A percentile compares a stretch with the other conserved stretches of the same genome.
Evolutionary conservation across 805 yeast genomes (phyloP).

Genomic region (Nakazawaea anatomiae): DNA sequence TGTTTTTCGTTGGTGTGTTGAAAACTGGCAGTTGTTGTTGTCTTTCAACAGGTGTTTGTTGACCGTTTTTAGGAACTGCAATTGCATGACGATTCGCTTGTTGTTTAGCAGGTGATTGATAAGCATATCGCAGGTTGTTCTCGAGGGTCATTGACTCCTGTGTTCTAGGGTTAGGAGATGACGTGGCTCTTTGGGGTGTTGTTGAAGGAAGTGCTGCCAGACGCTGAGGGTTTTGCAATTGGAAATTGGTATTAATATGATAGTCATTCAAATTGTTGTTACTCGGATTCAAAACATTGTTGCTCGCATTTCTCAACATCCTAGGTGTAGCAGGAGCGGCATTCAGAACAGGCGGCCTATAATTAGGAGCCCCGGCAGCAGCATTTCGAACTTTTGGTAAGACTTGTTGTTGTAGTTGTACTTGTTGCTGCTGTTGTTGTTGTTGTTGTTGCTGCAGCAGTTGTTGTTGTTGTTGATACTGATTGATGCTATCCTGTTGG

Average conservation of each 20-base stretch:
- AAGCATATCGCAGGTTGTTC: background rate
- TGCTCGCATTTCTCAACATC: constrained; percentile 57
- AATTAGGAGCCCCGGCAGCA: background rate
- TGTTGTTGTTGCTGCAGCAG: too few relatives aligned
- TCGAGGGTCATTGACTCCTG: constrained; percentile 11
- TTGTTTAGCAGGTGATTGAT: background rate
- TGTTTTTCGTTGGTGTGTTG: constrained; percentile 14
- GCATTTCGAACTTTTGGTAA: constrained; percentile 20
- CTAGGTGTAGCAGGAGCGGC: constrained; percentile 63
- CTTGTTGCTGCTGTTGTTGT: background rate
- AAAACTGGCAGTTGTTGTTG: constrained; percentile 5
- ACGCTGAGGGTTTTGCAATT: constrained; percentile 3
- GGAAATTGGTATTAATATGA: constrained; percentile 9
- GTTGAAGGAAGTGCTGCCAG: background rate
- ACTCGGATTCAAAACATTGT: constrained; percentile 17
- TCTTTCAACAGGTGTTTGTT: background rate
- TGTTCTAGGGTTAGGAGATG: constrained; percentile 10
- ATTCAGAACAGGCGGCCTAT: constrained; percentile 16
- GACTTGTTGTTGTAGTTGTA: constrained; percentile 11
- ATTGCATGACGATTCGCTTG: background rate
- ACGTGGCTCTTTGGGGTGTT: constrained; percentile 16
- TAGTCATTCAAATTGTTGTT: constrained; percentile 10
- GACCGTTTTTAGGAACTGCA: background rate
- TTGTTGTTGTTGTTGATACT: background rate
- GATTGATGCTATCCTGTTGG: constrained; percentile 1